Evolutionary conservation across 352 stramenopile species (phyloP).

Genomic region (Peronosclerospora sorghi): DNA sequence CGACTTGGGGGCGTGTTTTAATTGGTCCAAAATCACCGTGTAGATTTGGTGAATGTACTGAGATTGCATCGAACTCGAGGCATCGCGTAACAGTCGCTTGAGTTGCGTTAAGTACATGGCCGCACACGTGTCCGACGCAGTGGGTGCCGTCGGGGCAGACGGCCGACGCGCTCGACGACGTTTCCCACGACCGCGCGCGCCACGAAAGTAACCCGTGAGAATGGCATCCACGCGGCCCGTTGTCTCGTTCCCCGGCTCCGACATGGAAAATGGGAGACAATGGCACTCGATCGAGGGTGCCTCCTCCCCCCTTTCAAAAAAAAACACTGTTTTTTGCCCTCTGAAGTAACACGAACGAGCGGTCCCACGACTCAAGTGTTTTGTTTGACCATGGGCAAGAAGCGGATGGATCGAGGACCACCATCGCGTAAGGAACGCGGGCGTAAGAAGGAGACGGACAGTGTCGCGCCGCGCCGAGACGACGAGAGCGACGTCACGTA

Average conservation of each 20-base stretch:
- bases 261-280: constrained; percentile 5
- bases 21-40: constrained; percentile 12
- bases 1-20: constrained; percentile 8
- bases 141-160: not conserved
- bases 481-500: constrained; percentile 61
- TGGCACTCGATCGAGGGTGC: no score
- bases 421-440: constrained; percentile 11
- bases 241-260: constrained; percentile 11
- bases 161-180: not conserved
- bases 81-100: constrained; percentile 24
- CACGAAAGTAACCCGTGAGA: constrained; percentile 19
- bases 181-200: constrained; percentile 1
- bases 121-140: not conserved
- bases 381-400: constrained; percentile 30
- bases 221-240: constrained; percentile 16
- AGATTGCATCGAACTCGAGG: constrained; percentile 9
- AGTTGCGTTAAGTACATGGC: constrained; percentile 18
- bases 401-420: constrained; percentile 14
- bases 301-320: no score
- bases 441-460: not conserved
- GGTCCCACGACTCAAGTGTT: no score
- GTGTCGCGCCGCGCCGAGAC: constrained; percentile 20
- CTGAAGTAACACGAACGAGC: no score
- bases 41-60: constrained; percentile 21
- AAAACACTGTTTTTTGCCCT: no score